Base-by-base conservation (phyloP, 768 basidiomycete species). In the Cystobasidium onofrii region DNA sequence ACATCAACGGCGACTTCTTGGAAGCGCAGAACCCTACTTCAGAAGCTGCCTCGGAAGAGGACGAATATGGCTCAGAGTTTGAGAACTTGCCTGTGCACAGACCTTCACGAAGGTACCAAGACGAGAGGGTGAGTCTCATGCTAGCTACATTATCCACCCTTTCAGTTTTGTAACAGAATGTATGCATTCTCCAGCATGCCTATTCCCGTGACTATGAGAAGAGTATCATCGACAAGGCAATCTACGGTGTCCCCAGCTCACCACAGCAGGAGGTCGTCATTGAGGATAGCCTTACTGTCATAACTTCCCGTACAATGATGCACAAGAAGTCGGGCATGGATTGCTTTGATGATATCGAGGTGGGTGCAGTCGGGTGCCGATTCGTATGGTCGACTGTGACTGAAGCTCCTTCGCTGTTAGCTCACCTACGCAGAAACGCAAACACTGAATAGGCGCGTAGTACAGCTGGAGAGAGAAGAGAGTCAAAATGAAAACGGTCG, bases 401-500 rank as follows among this genome's bases (percentile, higher is more conserved):
- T 64, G 63, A 41, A 10, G 29, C 46, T 67, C 65, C 7, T 17
- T 23, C 25, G 65, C 50, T 54, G 7, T 4, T 46, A 67, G 43
- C 44, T 41, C 43, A 43, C 31, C 31, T 54, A 46, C 44, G 39
- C 43, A 9, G 27, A 54, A 52, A 33, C 65, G 41, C 50, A 25
- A 17, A 46, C 27, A 50, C n/a, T 43, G 41, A 50, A 41, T 29
- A 67, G 50, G 31, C 65, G 50, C n/a, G 46, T 50, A 3, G 46
- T 41, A 29, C 44, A 52, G 27, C 34, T 67, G 18, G 65, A 67
- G 29, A 67, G 44, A 46, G 65, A 67, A 17, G 65, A 67, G 1
- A 67, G 41, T 15, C 65, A 67, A n/a, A 71, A 71, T 55, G 69
- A 71, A 7, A 46, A 52, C 17, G 69, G 69, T 10, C 50, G 50